phyloP scores from a whole-genome alignment of 2,329 filamentous ascomycete genomes.

The Ophiostoma sp. region DNA sequence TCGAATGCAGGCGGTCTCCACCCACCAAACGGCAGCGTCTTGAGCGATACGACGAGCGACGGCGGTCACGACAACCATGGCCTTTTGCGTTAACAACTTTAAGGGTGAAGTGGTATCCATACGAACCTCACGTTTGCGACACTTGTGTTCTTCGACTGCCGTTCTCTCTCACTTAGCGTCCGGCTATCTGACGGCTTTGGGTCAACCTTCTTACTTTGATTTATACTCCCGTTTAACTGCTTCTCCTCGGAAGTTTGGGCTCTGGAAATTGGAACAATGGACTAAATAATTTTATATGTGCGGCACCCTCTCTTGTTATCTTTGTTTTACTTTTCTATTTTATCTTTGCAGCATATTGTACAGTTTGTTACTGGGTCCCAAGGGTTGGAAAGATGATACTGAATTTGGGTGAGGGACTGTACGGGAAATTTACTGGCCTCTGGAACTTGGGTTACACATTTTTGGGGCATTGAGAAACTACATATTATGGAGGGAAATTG shows the following conservation, averaged over 20 bases:
- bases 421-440: not conserved
- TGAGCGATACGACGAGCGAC: constrained; percentile 24
- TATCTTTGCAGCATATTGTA: not conserved
- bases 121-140: not conserved
- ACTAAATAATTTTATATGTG: not conserved
- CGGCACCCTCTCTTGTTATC: not conserved
- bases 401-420: not conserved
- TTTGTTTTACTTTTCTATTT: not conserved
- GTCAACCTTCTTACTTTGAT: not conserved
- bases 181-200: not conserved
- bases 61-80: constrained; percentile 20
- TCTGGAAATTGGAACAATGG: not conserved
- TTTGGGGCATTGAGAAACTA: not conserved
- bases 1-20: not conserved
- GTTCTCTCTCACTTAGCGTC: not conserved
- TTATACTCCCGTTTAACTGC: not conserved
- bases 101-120: not conserved
- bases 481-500: not conserved
- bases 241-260: not conserved
- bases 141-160: not conserved
- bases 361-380: not conserved
- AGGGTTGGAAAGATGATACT: not conserved
- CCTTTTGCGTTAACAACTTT: constrained; percentile 3
- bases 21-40: constrained; percentile 19
- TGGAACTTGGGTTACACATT: not conserved